A percentile compares a stretch with the other conserved stretches of the same genome.
These are phyloP conservation scores for Trichoderma sp. DNA, from an alignment of 2,329 filamentous ascomycete species.

Conservation along the genomic window DNA sequence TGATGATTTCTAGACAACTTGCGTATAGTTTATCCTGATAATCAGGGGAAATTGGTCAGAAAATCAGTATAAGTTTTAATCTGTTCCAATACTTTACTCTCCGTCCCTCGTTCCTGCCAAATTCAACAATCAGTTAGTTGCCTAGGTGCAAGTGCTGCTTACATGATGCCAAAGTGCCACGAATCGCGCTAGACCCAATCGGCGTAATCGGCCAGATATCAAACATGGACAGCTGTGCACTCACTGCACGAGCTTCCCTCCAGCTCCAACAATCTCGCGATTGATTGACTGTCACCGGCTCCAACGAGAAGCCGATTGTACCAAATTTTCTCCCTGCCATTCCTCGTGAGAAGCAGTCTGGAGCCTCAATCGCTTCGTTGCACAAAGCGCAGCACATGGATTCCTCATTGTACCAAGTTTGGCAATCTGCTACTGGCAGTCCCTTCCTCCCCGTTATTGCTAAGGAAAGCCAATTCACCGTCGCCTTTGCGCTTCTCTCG, in stretches of 20 bases:
- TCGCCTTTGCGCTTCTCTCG: constrained; percentile 74
- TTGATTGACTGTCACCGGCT: background rate
- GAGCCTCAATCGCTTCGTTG: background rate
- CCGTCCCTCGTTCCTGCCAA: background rate
- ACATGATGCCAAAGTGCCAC: background rate
- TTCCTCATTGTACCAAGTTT: constrained; percentile 82
- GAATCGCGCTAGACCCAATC: constrained; percentile 32
- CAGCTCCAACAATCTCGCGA: constrained; percentile 17
- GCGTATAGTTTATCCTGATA: background rate
- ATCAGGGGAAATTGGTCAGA: background rate
- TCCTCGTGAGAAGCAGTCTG: background rate
- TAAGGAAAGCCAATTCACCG: constrained; percentile 79
- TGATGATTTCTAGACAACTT: background rate
- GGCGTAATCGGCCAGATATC: constrained; percentile 35
- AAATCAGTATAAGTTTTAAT: background rate
- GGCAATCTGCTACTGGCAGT: constrained; percentile 86
- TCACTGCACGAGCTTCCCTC: background rate
- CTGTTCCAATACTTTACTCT: accelerated
- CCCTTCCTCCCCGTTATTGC: constrained; percentile 77
- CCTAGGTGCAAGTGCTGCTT: background rate
- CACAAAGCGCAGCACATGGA: constrained; percentile 55
- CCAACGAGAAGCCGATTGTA: background rate
- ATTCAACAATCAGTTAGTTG: background rate
- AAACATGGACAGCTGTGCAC: constrained; percentile 24
- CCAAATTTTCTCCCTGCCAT: constrained; percentile 5